Base-by-base conservation (phyloP, 164 flowering plant species). In the Magnolia changhungtana region DNA sequence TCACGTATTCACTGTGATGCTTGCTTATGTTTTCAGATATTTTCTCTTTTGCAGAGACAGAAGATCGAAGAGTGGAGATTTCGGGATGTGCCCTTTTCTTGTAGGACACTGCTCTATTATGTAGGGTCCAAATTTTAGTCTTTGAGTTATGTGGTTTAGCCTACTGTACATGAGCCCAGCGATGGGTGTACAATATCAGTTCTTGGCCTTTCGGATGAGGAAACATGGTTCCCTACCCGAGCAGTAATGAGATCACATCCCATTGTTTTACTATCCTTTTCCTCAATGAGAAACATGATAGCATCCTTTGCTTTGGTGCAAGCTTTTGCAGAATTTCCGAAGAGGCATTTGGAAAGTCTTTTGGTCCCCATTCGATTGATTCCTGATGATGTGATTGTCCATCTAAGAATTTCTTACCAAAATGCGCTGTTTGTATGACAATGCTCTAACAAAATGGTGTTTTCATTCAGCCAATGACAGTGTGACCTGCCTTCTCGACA, bases 11-110 rank as follows among this genome's bases (percentile, higher is more conserved):
- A 55, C 13, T 55, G 61, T 16, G 18, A 16, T 55, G 45, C 61
- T 55, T 55, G 61, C 61, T 55, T 11, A 55, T 55, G 61, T 55
- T 55, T 55, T 55, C 1, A 55, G 61, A 55, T 55, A 1, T 5
- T 69, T 21, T 5, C 24, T 31, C n/a, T 52, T 45, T 74, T 82
- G 84, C 89, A 87, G 90, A 89, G 73, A 84, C 69, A 81, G 80
- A 81, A 84, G 80, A 76, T 81, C 74, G 72, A 20, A 23, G 74
- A 81, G 70, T 50, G 79, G 72, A 69, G 76, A 51, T 55, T 59
- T 64, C 4, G 80, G 85, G 85, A 86, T 79, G 85, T 75, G 85
- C 74, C 76, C 75, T 67, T 37, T 65, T 29, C 31, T 29, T 51
- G 21, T 51, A 52, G 58, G 21, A 50, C 14, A 55, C 77, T 67